phyloP scores from a whole-genome alignment of 1,139 yeast species.

The Kodamaea ohmeri region DNA sequence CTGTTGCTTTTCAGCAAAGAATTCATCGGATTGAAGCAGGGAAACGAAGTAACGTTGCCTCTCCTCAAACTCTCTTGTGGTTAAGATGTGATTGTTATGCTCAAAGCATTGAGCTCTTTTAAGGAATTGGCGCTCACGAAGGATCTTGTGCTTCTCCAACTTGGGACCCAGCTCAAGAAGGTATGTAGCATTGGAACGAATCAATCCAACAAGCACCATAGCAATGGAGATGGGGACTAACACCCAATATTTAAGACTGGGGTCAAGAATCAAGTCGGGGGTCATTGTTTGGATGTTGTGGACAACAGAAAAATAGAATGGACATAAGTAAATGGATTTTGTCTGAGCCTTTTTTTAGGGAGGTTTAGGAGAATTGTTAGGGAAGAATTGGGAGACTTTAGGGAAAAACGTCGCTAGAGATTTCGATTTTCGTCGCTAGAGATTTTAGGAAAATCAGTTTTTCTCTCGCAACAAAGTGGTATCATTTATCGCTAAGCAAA shows the following conservation, averaged over 20 bases:
- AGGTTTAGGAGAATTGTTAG: too few species aligned
- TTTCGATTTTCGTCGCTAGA: too few species aligned
- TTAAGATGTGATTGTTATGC: conserved; percentile 45
- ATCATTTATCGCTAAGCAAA: too few species aligned
- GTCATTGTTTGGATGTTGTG: too few species aligned
- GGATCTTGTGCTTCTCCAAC: conserved; percentile 47
- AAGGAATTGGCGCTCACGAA: conserved; percentile 65
- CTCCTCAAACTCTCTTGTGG: conserved; percentile 43
- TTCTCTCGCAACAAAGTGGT: too few species aligned
- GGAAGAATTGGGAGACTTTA: too few species aligned
- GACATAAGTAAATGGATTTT: neutral
- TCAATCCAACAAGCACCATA: conserved; percentile 86
- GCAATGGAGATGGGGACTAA: conserved; percentile 83
- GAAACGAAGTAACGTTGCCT: conserved; percentile 46
- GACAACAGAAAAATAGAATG: too few species aligned
- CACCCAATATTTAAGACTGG: conserved; percentile 86
- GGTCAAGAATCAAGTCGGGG: conserved; percentile 59
- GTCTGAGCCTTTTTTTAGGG: too few species aligned
- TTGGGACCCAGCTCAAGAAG: conserved; percentile 60
- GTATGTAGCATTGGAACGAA: conserved; percentile 66
- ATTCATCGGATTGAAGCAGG: conserved; percentile 51
- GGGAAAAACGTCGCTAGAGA: too few species aligned
- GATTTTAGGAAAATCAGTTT: too few species aligned
- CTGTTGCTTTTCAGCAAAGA: conserved; percentile 43
- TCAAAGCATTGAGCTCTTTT: conserved; percentile 55